These are phyloP conservation scores for Venustampulla echinocandica DNA, from an alignment of 495 filamentous ascomycete species.

Conservation along the genomic window DNA sequence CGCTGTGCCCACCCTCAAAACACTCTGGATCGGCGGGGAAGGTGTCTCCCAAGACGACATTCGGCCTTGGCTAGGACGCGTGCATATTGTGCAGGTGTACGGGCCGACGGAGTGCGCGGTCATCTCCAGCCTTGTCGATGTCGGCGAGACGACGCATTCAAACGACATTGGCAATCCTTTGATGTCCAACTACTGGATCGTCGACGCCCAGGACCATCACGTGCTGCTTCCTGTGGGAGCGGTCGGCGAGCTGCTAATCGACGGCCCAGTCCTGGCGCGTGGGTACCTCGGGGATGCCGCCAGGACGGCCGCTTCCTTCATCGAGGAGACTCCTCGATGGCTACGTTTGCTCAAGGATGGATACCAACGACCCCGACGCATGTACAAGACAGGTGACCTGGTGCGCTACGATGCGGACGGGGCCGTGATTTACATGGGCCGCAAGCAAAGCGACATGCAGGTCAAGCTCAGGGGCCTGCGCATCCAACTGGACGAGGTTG, in stretches of 20 bases:
- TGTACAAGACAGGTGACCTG: too few species aligned
- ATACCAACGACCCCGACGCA: too few species aligned
- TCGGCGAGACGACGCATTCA: constrained; percentile 23
- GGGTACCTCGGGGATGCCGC: constrained; percentile 33
- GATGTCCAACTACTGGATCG: constrained; percentile 42
- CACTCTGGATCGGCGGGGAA: constrained; percentile 43
- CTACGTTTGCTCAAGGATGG: too few species aligned
- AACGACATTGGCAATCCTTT: constrained; percentile 25
- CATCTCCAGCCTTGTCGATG: constrained; percentile 14
- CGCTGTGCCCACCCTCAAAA: too few species aligned
- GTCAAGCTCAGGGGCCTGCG: too few species aligned
- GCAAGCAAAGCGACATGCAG: too few species aligned
- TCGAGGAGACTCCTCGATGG: too few species aligned
- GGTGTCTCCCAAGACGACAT: constrained; percentile 46
- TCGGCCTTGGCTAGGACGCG: constrained; percentile 43
- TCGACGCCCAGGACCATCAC: constrained; percentile 43
- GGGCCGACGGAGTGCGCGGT: constrained; percentile 38
- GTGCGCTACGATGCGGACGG: too few species aligned
- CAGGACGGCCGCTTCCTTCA: constrained; percentile 19
- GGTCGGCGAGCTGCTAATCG: constrained; percentile 53
- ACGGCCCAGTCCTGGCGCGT: constrained; percentile 43
- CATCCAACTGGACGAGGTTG: too few species aligned
- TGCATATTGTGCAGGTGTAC: constrained; percentile 45
- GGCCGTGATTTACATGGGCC: too few species aligned
- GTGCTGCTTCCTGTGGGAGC: constrained; percentile 46